Percentiles rank a stretch among this genome's conserved stretches.
Evolutionary conservation across 2,329 filamentous ascomycete genomes (phyloP).

Genomic region (Periconia digitata): DNA sequence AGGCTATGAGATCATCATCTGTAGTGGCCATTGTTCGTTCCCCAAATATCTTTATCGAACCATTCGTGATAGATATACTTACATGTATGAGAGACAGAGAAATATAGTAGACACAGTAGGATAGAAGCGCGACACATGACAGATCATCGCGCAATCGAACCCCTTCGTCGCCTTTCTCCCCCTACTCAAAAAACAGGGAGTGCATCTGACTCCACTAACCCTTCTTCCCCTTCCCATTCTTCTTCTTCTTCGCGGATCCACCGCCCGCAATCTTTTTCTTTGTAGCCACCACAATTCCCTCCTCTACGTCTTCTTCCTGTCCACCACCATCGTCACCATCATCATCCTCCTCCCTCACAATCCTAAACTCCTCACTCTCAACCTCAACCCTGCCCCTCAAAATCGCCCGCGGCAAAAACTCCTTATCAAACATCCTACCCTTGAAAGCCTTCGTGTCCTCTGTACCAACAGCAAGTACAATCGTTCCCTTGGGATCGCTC

Average conservation of each 20-base stretch:
- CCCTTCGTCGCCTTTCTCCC: neutral
- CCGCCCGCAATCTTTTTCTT: neutral
- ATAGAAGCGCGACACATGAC: no score
- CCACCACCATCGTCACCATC: conserved; percentile 9
- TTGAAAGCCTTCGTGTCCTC: conserved; percentile 25
- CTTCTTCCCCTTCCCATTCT: neutral
- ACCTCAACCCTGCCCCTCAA: conserved; percentile 46
- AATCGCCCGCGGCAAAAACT: conserved; percentile 47
- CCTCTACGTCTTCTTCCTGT: conserved; percentile 18
- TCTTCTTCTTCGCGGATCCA: neutral
- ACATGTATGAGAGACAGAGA: no score
- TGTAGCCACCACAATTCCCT: neutral
- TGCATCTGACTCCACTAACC: neutral
- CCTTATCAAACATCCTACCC: conserved; percentile 44
- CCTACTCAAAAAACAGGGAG: neutral
- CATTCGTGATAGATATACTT: no score
- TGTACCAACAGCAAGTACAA: conserved; percentile 44
- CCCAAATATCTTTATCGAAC: no score
- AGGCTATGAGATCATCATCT: no score
- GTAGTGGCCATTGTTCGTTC: no score
- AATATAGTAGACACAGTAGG: no score
- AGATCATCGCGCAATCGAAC: no score
- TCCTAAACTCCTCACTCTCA: conserved; percentile 43
- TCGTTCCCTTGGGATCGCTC: conserved; percentile 16
- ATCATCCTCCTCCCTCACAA: conserved; percentile 5